Evolutionary conservation across 2,329 filamentous ascomycete genomes (phyloP).

Genomic region (Cordyceps sp.): DNA sequence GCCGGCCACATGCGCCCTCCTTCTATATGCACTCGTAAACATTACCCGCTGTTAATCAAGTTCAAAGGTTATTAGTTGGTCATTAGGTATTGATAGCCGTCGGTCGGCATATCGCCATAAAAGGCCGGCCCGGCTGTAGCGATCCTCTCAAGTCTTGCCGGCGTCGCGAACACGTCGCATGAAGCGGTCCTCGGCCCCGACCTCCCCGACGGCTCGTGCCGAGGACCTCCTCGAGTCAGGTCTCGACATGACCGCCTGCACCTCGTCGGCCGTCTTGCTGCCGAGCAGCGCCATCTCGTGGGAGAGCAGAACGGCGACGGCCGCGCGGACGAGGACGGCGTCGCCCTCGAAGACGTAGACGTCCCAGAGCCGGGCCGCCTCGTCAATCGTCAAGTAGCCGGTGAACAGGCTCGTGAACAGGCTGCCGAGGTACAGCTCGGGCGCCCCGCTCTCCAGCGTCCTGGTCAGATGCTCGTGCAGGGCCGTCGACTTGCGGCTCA

Average conservation of each 20-base stretch:
- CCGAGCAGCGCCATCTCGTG: slow-evolving; percentile 34
- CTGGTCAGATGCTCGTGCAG: slow-evolving; percentile 49
- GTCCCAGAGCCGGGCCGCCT: slow-evolving; percentile 61
- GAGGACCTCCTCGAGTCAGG: slow-evolving; percentile 13
- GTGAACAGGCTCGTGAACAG: slow-evolving; percentile 53
- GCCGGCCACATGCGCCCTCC: background rate
- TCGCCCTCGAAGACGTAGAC: slow-evolving; percentile 75
- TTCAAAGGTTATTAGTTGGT: slow-evolving; percentile 2
- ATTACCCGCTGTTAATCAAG: slow-evolving; percentile 7
- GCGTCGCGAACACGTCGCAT: slow-evolving; percentile 18
- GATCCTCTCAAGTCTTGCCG: slow-evolving; percentile 11
- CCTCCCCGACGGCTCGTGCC: slow-evolving; percentile 19
- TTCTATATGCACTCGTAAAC: slow-evolving; percentile 9
- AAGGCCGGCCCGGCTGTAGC: background rate
- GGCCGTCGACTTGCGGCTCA: slow-evolving; percentile 45
- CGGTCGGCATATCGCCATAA: background rate
- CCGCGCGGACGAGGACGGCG: slow-evolving; percentile 50
- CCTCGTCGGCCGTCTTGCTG: slow-evolving; percentile 25
- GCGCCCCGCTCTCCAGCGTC: slow-evolving; percentile 24
- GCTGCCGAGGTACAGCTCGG: slow-evolving; percentile 37
- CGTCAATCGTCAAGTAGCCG: slow-evolving; percentile 45
- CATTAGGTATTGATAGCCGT: background rate
- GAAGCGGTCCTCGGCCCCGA: slow-evolving; percentile 30
- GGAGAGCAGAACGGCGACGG: slow-evolving; percentile 46
- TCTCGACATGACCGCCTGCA: slow-evolving; percentile 20